Base-by-base conservation (phyloP, 306 rosid genomes). In the Mimosa bimucronata region DNA sequence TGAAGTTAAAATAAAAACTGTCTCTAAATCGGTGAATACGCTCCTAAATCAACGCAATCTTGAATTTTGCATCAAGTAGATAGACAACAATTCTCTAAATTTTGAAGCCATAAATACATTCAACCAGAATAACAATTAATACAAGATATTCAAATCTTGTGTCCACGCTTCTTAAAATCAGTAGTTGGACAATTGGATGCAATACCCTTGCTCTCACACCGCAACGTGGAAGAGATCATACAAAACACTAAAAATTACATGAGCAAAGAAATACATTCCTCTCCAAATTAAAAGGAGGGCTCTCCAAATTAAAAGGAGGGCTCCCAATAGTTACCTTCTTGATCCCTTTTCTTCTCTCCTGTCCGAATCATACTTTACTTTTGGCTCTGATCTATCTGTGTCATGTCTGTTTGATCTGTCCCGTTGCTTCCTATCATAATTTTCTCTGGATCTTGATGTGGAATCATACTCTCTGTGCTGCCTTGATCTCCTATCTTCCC, bases 391-490 rank as follows among this genome's bases (percentile, higher is more conserved):
- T 57, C 80, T 81, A 29, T 73, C 81, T 6, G 46, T 38, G 40
- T 79, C 79, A 69, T 70, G 67, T 60, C 60, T 77, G 75, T 75
- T 83, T 6, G 57, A 81, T 82, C 83, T 80, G 77, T 70, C 84
- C 30, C 83, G 90, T 73, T 52, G 91, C 84, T 84, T 83, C 86
- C 77, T 65, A 66, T 87, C 88, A 74, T 72, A 83, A 78, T 80
- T 91, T 82, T 83, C 90, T 84, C 87, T 88, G 31, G 90, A 90
- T 79, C 80, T 89, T 42, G 76, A 79, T 50, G 78, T 79, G 71
- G 42, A 78, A 64, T 82, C 97, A 61, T 90, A 82, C 11, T 73
- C 91, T 67, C 42, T 31, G 18, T 74, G 67, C 71, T 75, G 88
- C 79, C 77, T 79, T 15, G 86, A 79, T 77, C 79, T 85, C 80